Base-by-base conservation (phyloP, 2,329 filamentous ascomycete species). In the Ceratocystis colombiana region DNA sequence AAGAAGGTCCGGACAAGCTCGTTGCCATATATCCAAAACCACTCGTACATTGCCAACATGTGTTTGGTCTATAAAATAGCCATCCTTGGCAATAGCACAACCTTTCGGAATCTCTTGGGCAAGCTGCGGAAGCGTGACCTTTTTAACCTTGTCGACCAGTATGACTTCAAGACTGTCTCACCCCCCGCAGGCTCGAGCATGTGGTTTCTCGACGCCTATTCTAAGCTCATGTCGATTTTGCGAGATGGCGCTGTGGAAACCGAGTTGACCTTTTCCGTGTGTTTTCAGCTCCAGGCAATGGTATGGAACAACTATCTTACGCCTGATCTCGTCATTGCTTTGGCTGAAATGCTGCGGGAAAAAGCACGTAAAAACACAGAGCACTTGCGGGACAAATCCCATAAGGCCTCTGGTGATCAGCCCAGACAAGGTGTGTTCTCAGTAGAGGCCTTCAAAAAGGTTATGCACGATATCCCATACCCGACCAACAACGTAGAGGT, bases 241-340 rank as follows among this genome's bases (percentile, higher is more conserved):
- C 61, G 53, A 1, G 61, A 67, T 6, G 74, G 83, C 50, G 74
- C 75, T 22, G 69, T 70, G 5, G 72, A 72, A 6, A 69, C 74
- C 17, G 64, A 69, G 1, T 70, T 83, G 66, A 75, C 82, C 4
- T 89, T 85, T 69, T 72, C 75, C 0, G 71, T 86, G 0, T 76
- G 83, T 5, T 88, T 84, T 70, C 86, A 88, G 70, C 75, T 89
- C 4, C 80, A 87, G 63, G 80, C 79, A 17, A 74, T 92, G 4
- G 83, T 85, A 0, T 78, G 80, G 70, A 88, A 88, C 69, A 83
- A 82, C 25, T 84, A 81, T 65, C 76, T 90, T 1, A 76, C 83
- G 12, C 87, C 88, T 0, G 70, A 71, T 0, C 80, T 75, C 1
- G 82, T 84, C 0, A 61, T 76, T 0, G 68, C 72, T 1, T 71